Percentiles rank a stretch among this genome's conserved stretches.
Evolutionary conservation across 768 basidiomycete genomes (phyloP).

Genomic region (Cystobasidium onofrii): DNA sequence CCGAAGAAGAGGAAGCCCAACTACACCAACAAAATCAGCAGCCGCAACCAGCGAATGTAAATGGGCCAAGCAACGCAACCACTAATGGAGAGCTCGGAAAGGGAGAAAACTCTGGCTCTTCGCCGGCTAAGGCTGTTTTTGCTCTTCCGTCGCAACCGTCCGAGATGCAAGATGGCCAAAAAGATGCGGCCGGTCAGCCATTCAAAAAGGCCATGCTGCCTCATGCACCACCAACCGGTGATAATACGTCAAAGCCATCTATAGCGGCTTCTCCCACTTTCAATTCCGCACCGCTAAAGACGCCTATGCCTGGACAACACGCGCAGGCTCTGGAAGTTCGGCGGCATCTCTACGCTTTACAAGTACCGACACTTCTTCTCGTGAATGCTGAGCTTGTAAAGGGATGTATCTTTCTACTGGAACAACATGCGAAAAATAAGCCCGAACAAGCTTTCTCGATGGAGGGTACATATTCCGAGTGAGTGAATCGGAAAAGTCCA

Average conservation of each 20-base stretch:
- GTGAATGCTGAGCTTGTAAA: slow-evolving; percentile 30
- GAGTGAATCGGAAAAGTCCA: background rate
- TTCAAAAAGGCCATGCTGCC: background rate
- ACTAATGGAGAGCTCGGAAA: background rate
- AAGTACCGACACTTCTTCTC: slow-evolving; percentile 7
- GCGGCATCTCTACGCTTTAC: slow-evolving; percentile 13
- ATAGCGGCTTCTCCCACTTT: background rate
- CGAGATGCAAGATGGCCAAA: background rate
- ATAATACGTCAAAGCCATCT: background rate
- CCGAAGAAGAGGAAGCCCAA: background rate
- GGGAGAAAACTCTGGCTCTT: background rate
- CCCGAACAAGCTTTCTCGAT: background rate
- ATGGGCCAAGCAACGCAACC: background rate
- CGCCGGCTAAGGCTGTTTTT: too few species aligned
- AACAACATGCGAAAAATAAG: background rate
- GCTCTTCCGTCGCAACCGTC: background rate
- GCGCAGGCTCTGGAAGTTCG: slow-evolving; percentile 7
- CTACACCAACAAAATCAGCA: background rate
- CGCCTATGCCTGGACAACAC: background rate
- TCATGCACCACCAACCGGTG: background rate
- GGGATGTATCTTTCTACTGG: background rate
- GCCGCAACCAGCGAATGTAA: background rate
- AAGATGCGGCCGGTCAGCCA: background rate
- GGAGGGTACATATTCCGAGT: slow-evolving; percentile 23
- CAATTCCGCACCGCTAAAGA: background rate